Percentiles rank a stretch among this genome's conserved stretches.
Conservation (phyloP, 164 flowering plant genomes). For the Tetracentron sinense region DNA sequence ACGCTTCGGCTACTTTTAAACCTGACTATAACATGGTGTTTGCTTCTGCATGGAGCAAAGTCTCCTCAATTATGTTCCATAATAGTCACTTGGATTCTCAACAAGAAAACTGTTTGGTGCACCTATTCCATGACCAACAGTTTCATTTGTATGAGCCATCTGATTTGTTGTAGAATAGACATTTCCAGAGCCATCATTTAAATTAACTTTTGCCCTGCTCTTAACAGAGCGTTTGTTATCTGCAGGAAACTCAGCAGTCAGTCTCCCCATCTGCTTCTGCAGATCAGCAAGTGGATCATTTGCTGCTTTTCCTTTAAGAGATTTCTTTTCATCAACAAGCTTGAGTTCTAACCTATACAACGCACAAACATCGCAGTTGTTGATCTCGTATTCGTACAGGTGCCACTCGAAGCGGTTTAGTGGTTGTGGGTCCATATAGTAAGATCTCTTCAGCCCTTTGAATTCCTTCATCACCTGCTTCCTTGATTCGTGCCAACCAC, state of each 20-base stretch:
- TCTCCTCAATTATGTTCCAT: slow-evolving; percentile 15
- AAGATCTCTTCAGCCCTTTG: slow-evolving; percentile 91
- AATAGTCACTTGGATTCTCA: slow-evolving; percentile 29
- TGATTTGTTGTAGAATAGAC: slow-evolving; percentile 19
- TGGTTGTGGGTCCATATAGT: slow-evolving; percentile 99
- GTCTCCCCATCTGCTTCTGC: slow-evolving; percentile 93
- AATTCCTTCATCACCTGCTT: slow-evolving; percentile 91
- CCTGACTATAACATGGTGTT: background rate
- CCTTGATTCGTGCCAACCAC: slow-evolving; percentile 99
- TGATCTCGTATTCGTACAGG: slow-evolving; percentile 94
- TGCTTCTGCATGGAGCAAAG: background rate
- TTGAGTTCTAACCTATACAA: slow-evolving; percentile 86
- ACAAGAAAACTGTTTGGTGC: slow-evolving; percentile 27
- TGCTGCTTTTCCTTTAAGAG: slow-evolving; percentile 58
- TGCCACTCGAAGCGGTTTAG: slow-evolving; percentile 79
- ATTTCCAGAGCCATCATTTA: slow-evolving; percentile 31
- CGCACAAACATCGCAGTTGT: slow-evolving; percentile 79
- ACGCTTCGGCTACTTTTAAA: slow-evolving; percentile 1
- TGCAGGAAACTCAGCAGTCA: slow-evolving; percentile 69
- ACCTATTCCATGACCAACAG: slow-evolving; percentile 22
- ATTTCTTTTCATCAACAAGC: slow-evolving; percentile 81
- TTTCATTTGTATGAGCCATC: slow-evolving; percentile 18
- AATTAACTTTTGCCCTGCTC: slow-evolving; percentile 41
- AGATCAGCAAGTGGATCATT: slow-evolving; percentile 82
- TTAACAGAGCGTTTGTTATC: slow-evolving; percentile 61